Conservation (phyloP, 306 rosid genomes). For the Medicago truncatula region MtrunA17r5.0-ANR NC_053042.1:46600501-46601000, state of each 20-base stretch:
- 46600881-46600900: constrained; percentile 21
- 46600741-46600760: not conserved
- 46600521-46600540: constrained; percentile 22
- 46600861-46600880: constrained; percentile 14
- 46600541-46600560: constrained; percentile 14
- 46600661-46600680: constrained; percentile 7
- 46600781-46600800: constrained; percentile 84
- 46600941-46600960: constrained; percentile 2
- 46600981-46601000: constrained; percentile 15
- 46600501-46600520: constrained; percentile 22
- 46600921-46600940: not conserved
- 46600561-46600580: not conserved
- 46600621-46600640: constrained; percentile 18
- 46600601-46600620: not conserved
- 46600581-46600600: not conserved
- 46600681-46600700: constrained; percentile 26
- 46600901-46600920: not conserved
- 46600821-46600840: constrained; percentile 84
- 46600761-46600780: constrained; percentile 64
- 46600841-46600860: constrained; percentile 62
- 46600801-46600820: constrained; percentile 84
- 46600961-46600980: not conserved
- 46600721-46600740: not conserved
- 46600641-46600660: constrained; percentile 16
- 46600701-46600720: constrained; percentile 6